Percentiles rank a stretch among this genome's conserved stretches.
Evolutionary conservation across 1,284 basidiomycete genomes (phyloP).

Genomic region (Cronartium quercuum): DNA sequence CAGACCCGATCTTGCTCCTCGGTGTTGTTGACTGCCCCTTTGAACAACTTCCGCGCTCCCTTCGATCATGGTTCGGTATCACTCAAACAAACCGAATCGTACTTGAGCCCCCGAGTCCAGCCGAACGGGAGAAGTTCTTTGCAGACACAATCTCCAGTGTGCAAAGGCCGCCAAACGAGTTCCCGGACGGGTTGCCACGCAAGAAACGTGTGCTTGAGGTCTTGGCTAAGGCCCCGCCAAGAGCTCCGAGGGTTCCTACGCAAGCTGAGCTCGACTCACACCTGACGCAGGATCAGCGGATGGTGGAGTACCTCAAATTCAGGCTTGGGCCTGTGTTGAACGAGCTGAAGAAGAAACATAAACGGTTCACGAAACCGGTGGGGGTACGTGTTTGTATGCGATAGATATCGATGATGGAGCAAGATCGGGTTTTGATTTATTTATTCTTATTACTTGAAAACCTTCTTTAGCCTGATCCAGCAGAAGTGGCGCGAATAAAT

Average conservation of each 20-base stretch:
- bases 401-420: background rate
- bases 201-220: slow-evolving; percentile 77
- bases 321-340: slow-evolving; percentile 76
- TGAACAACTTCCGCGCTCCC: slow-evolving; percentile 67
- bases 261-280: slow-evolving; percentile 76
- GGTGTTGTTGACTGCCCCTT: slow-evolving; percentile 77
- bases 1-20: slow-evolving; percentile 84
- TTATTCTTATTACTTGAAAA: background rate
- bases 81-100: slow-evolving; percentile 67
- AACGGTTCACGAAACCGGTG: slow-evolving; percentile 77
- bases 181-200: slow-evolving; percentile 81
- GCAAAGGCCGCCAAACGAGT: slow-evolving; percentile 67
- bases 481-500: background rate
- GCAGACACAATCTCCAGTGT: slow-evolving; percentile 47
- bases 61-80: slow-evolving; percentile 84
- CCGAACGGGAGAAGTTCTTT: slow-evolving; percentile 53
- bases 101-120: slow-evolving; percentile 62
- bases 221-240: slow-evolving; percentile 79
- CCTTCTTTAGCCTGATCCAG: background rate
- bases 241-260: slow-evolving; percentile 75
- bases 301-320: slow-evolving; percentile 77
- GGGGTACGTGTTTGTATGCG: slow-evolving; percentile 56
- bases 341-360: slow-evolving; percentile 88
- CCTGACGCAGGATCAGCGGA: slow-evolving; percentile 69
- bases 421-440: background rate